These are phyloP conservation scores for Cyathus striatus DNA, from an alignment of 768 basidiomycete genomes.

Conservation along the genomic window DNA sequence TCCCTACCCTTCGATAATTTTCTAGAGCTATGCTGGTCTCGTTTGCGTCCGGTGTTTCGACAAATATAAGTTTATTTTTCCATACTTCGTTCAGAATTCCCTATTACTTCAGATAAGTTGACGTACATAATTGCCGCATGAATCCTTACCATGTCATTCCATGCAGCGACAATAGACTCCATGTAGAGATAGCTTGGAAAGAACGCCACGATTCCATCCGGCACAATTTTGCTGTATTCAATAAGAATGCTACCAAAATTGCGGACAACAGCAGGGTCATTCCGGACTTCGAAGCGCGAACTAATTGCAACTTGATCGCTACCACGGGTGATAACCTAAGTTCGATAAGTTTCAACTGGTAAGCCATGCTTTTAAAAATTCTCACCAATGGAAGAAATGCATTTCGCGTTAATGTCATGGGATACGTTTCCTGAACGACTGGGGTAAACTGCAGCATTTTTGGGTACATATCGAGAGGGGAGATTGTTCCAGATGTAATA, in stretches of 20 bases:
- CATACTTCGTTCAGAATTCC: constrained; percentile 98
- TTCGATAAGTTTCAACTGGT: constrained; percentile 4
- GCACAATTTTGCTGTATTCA: constrained; percentile 96
- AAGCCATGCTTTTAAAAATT: constrained; percentile 6
- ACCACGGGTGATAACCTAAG: constrained; percentile 92
- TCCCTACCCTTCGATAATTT: constrained; percentile 83
- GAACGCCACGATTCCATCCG: constrained; percentile 98
- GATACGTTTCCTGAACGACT: constrained; percentile 93
- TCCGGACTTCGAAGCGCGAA: constrained; percentile 97
- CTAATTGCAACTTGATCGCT: constrained; percentile 98
- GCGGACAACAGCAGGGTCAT: constrained; percentile 97
- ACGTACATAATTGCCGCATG: not conserved
- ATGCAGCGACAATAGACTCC: constrained; percentile 99
- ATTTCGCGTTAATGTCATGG: constrained; percentile 95
- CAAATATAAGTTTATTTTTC: constrained; percentile 99
- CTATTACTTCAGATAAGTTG: constrained; percentile 31
- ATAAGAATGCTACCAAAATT: constrained; percentile 98
- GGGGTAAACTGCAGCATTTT: constrained; percentile 99
- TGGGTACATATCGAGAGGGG: constrained; percentile 98
- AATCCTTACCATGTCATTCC: constrained; percentile 95
- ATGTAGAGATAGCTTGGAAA: constrained; percentile 99
- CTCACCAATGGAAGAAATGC: constrained; percentile 91
- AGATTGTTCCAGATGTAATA: constrained; percentile 98
- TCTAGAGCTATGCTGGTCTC: constrained; percentile 98
- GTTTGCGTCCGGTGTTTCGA: constrained; percentile 98